Percentiles rank a stretch among this genome's conserved stretches.
Evolutionary conservation across 2,329 filamentous ascomycete genomes (phyloP).

Genomic region (Scedosporium dehoogii): DNA sequence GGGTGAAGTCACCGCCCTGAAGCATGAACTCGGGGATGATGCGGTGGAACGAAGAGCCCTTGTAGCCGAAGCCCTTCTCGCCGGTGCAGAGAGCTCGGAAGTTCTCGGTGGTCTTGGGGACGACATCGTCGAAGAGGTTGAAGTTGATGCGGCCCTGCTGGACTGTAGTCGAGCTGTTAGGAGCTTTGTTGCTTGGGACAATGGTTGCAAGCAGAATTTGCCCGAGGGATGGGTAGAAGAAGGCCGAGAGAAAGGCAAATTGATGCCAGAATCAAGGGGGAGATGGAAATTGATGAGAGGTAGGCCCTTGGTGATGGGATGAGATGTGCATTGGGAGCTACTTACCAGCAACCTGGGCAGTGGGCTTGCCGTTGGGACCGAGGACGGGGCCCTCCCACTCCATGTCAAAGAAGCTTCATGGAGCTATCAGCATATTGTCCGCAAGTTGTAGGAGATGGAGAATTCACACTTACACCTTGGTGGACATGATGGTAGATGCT

Average conservation of each 20-base stretch:
- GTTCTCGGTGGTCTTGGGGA: slow-evolving; percentile 82
- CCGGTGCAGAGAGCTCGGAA: slow-evolving; percentile 76
- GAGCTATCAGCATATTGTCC: slow-evolving; percentile 14
- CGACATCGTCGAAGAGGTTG: slow-evolving; percentile 73
- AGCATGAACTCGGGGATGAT: slow-evolving; percentile 93
- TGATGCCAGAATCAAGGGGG: neutral
- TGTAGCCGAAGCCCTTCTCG: slow-evolving; percentile 75
- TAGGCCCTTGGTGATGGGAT: slow-evolving; percentile 2
- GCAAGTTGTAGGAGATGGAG: slow-evolving; percentile 4
- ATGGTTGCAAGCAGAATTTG: neutral
- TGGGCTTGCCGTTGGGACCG: slow-evolving; percentile 42
- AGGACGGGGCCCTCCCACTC: slow-evolving; percentile 64
- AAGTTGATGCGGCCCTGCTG: slow-evolving; percentile 78
- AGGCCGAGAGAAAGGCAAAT: neutral
- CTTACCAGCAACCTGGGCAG: slow-evolving; percentile 50
- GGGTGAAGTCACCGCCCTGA: slow-evolving; percentile 93
- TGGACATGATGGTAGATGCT: slow-evolving; percentile 61
- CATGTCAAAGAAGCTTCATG: slow-evolving; percentile 57
- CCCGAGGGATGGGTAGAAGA: neutral
- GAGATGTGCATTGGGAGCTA: slow-evolving; percentile 10
- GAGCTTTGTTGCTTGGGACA: neutral
- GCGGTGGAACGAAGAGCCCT: slow-evolving; percentile 79
- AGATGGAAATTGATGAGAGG: neutral
- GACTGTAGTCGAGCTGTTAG: slow-evolving; percentile 30
- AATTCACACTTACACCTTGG: slow-evolving; percentile 52